Percentiles rank a stretch among this genome's conserved stretches.
phyloP scores from a whole-genome alignment of 495 filamentous ascomycete species.

The Aspergillus panamensis region DNA sequence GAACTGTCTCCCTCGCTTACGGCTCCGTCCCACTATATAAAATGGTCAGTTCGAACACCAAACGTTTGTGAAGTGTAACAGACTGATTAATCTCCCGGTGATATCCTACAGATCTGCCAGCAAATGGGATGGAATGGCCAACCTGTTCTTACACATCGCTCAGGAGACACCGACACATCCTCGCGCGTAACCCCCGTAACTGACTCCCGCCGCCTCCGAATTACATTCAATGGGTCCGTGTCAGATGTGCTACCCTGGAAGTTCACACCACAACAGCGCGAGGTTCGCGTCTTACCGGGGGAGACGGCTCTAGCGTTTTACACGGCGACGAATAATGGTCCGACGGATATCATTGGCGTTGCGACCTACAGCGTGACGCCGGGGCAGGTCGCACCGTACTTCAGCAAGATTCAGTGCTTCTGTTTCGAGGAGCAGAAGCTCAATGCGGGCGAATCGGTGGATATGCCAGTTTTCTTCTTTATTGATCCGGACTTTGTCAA shows the following conservation, averaged over 20 bases:
- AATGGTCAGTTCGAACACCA: slow-evolving; percentile 57
- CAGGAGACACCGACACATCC: slow-evolving; percentile 60
- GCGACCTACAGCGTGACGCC: slow-evolving; percentile 97
- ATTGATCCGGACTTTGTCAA: slow-evolving; percentile 93
- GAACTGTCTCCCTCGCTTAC: slow-evolving; percentile 88
- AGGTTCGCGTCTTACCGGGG: slow-evolving; percentile 90
- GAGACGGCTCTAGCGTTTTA: slow-evolving; percentile 98
- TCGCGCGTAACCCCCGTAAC: slow-evolving; percentile 75
- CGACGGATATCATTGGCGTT: slow-evolving; percentile 92
- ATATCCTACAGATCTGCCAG: slow-evolving; percentile 73
- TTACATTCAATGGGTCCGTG: slow-evolving; percentile 93
- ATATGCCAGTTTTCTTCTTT: slow-evolving; percentile 99
- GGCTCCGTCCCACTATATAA: slow-evolving; percentile 97
- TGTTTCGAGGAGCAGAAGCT: slow-evolving; percentile 97
- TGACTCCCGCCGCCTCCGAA: slow-evolving; percentile 77
- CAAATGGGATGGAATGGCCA: slow-evolving; percentile 95
- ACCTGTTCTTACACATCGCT: slow-evolving; percentile 77
- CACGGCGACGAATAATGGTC: slow-evolving; percentile 87
- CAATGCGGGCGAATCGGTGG: slow-evolving; percentile 92
- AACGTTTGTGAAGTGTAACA: neutral
- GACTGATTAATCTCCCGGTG: neutral
- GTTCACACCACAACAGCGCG: slow-evolving; percentile 93
- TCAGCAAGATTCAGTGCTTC: slow-evolving; percentile 99
- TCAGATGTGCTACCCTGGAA: slow-evolving; percentile 97
- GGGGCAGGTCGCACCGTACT: slow-evolving; percentile 93